Base-by-base conservation (phyloP, 768 basidiomycete species). In the Suillus clintonianus region DNA sequence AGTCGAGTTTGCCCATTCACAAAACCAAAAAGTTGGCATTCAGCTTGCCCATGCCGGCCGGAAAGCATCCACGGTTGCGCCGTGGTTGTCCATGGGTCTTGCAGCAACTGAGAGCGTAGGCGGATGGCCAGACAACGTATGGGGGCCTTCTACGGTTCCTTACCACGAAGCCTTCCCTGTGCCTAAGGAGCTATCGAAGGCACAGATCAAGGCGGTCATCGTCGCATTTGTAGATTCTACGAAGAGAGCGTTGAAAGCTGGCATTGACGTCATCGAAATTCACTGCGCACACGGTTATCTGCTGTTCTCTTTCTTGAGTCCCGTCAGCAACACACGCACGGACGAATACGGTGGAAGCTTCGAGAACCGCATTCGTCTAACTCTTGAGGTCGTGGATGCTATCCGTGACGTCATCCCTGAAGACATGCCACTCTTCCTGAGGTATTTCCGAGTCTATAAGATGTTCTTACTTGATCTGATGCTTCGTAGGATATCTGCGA, bases 41-140 rank as follows among this genome's bases (percentile, higher is more conserved):
- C 92, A 94, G 72, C 82, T 93, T 19, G 87, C 83, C 0, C 91
- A 94, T 65, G 89, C 90, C 0, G 91, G 92, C 0, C 80, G 91
- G n/a, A 93, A 92, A 72, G 89, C 85, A 0, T 87, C 86, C 10
- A 86, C 82, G 0, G 72, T 84, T 19, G 82, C 86, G 1, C 88
- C 89, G 0, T 92, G 89, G 88, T 70, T 89, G 37, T 60, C 75
- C 36, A 64, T 69, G n/a, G 74, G 74, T 36, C 43, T 73, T 13
- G 59, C 68, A 14, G 83, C 83, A 6, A 67, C 72, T 1, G 75
- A 75, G 48, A 75, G 74, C 13, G 70, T 71, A 5, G 81, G 80
- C n/a, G 87, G 87, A 15, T 85, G 82, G 82, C 81, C 83, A 0
- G 78, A 83, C 15, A 64, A 83, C 68, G 86, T 89, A 37, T 80